These are phyloP conservation scores for Pythium sukuiense DNA, from an alignment of 352 stramenopile species.

Conservation along the genomic window DNA sequence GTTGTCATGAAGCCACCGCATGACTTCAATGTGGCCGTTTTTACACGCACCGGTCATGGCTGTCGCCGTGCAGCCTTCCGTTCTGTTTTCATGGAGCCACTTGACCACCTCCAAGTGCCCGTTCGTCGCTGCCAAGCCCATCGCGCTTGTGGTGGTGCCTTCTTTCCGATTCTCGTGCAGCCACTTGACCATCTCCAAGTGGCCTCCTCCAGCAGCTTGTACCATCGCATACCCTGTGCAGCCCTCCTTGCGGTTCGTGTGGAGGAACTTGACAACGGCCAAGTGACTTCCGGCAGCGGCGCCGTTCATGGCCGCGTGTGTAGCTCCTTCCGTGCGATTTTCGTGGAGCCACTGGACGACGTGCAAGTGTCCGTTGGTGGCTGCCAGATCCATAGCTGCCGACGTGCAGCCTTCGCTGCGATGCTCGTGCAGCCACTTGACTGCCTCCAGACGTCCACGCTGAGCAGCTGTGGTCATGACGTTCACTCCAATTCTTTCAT, in stretches of 20 bases:
- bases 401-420: constrained; percentile 33
- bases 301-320: constrained; percentile 39
- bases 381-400: constrained; percentile 39
- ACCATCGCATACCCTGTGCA: constrained; percentile 47
- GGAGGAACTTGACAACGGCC: constrained; percentile 40
- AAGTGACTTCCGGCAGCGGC: constrained; percentile 37
- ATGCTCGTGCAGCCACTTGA: constrained; percentile 38
- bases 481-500: constrained; percentile 2
- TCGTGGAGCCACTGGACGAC: constrained; percentile 44
- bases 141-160: constrained; percentile 39
- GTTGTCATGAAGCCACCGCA: constrained; percentile 55
- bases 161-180: constrained; percentile 41
- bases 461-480: constrained; percentile 36
- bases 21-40: constrained; percentile 48
- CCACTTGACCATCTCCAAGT: constrained; percentile 50
- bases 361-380: constrained; percentile 37
- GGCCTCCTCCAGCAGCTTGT: constrained; percentile 42
- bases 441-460: constrained; percentile 30
- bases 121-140: constrained; percentile 51
- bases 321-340: constrained; percentile 40
- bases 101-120: constrained; percentile 50
- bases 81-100: constrained; percentile 47
- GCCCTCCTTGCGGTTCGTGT: constrained; percentile 37
- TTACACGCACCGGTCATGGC: constrained; percentile 50
- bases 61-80: constrained; percentile 38